These are phyloP conservation scores for Austroboletus rostrupii DNA, from an alignment of 1,284 basidiomycete genomes.

Conservation along the genomic window DNA sequence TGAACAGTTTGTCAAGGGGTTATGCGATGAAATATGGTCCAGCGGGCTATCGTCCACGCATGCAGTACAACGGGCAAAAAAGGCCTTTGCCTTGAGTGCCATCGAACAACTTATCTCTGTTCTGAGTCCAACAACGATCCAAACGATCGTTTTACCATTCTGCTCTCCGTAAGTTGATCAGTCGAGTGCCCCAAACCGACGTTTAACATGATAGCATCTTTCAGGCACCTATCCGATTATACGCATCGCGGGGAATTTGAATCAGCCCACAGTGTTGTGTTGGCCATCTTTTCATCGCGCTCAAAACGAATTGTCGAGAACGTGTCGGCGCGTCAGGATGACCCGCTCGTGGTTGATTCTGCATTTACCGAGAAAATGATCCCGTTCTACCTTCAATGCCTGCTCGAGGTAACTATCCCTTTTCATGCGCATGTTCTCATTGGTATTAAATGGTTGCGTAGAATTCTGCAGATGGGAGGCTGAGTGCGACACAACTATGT, in stretches of 20 bases:
- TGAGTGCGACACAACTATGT: slow-evolving; percentile 57
- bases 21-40: slow-evolving; percentile 34
- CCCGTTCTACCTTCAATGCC: slow-evolving; percentile 62
- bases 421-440: neutral
- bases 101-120: slow-evolving; percentile 68
- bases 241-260: slow-evolving; percentile 65
- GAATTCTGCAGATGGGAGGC: slow-evolving; percentile 59
- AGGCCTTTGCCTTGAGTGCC: slow-evolving; percentile 58
- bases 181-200: neutral
- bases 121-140: slow-evolving; percentile 45
- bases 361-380: slow-evolving; percentile 52
- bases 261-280: slow-evolving; percentile 70
- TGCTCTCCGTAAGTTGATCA: slow-evolving; percentile 53
- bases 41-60: slow-evolving; percentile 9
- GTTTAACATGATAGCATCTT: neutral
- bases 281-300: slow-evolving; percentile 62
- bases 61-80: slow-evolving; percentile 44
- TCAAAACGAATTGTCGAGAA: slow-evolving; percentile 35
- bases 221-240: slow-evolving; percentile 54
- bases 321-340: slow-evolving; percentile 5
- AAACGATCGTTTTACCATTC: slow-evolving; percentile 49
- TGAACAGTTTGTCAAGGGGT: slow-evolving; percentile 39
- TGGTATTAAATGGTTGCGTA: slow-evolving; percentile 26
- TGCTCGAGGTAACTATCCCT: slow-evolving; percentile 51
- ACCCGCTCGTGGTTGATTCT: slow-evolving; percentile 15